Evolutionary conservation across 805 yeast species (phyloP), one percentile per base, ranked within the genome.

Genomic region (Kregervanrija pseudodelftensis): DNA sequence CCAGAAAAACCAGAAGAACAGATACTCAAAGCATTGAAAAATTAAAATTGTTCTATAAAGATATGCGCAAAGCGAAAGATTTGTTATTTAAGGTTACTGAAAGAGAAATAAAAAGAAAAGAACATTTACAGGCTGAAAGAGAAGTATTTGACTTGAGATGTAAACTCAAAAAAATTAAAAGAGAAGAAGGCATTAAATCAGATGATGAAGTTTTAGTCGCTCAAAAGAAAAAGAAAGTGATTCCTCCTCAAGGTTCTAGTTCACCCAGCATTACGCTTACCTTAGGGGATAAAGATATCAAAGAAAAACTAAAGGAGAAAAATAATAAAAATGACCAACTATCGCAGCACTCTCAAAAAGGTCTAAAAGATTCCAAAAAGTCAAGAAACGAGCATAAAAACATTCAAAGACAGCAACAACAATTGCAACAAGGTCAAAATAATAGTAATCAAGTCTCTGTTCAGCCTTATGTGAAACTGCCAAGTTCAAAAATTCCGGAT

Each of bases 1-100:
- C 95, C 30, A 83, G 99, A 63, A 93, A 93, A 63, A 93, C 99
- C 0, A 79, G 99, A 63, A 79, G 98, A 51, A 86, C 96, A 0
- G 99, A 93, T 67, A 77, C 85, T 32, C 85, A 88, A 55, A 88
- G 93, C 53, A 82, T 89, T 11, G 97, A 90, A 63, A 78, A 90
- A 51, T 70, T 93, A 41, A 74, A 93, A 16, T 61, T 76, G 45
- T 68, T 93, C 31, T 86, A 84, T 50, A 74, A 74, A 48, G 95
- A 93, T 48, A 71, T 93, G 67, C 82, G 78, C 49, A 74, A 80
- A 41, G 95, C 96, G 1, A 74, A 82, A 50, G 80, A 76, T 41
- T 67, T 93, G 38, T 72, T 88, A 15, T 68, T 80, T 33, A 62
- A 79, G 55, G 85, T 88, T 36, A 82, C 90, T 30, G 78, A 80